Evolutionary conservation across 495 filamentous ascomycete species (phyloP).

Genomic region (Usnea hakonensis): DNA sequence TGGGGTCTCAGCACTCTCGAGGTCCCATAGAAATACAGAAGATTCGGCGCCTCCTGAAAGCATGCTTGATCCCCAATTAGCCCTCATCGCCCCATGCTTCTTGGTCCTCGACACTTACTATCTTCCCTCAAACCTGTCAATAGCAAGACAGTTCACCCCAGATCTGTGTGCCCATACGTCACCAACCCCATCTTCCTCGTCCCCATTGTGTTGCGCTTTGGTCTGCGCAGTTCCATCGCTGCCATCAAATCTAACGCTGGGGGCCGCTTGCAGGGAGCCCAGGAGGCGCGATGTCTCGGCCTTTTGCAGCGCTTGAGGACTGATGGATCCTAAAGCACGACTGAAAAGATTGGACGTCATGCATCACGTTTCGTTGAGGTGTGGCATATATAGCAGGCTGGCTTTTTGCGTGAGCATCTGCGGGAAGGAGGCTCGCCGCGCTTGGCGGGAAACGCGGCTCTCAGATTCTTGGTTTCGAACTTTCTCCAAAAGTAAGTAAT

Average conservation of each 20-base stretch:
- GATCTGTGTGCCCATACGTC: slow-evolving; percentile 57
- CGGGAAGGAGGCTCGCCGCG: no score
- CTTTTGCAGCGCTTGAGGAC: slow-evolving; percentile 52
- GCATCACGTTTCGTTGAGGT: slow-evolving; percentile 34
- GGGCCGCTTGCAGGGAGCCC: slow-evolving; percentile 52
- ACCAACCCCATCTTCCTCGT: slow-evolving; percentile 21
- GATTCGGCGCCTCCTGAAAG: slow-evolving; percentile 77
- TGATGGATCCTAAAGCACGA: slow-evolving; percentile 57
- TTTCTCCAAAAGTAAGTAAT: no score
- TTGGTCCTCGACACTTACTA: slow-evolving; percentile 43
- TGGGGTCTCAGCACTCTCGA: slow-evolving; percentile 45
- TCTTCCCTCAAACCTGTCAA: slow-evolving; percentile 70
- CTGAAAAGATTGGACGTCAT: slow-evolving; percentile 78
- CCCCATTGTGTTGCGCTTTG: slow-evolving; percentile 13
- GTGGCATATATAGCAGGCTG: no score
- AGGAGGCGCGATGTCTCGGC: slow-evolving; percentile 55
- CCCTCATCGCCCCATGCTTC: slow-evolving; percentile 9
- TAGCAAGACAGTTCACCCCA: slow-evolving; percentile 65
- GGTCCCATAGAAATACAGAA: slow-evolving; percentile 75
- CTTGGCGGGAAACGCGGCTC: no score
- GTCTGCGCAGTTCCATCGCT: slow-evolving; percentile 33
- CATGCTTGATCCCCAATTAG: slow-evolving; percentile 42
- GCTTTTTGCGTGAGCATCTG: no score
- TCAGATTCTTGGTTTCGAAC: no score
- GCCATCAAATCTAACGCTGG: slow-evolving; percentile 59